Evolutionary conservation across 768 basidiomycete species (phyloP).

Genomic region (Lactifluus pinguis): DNA sequence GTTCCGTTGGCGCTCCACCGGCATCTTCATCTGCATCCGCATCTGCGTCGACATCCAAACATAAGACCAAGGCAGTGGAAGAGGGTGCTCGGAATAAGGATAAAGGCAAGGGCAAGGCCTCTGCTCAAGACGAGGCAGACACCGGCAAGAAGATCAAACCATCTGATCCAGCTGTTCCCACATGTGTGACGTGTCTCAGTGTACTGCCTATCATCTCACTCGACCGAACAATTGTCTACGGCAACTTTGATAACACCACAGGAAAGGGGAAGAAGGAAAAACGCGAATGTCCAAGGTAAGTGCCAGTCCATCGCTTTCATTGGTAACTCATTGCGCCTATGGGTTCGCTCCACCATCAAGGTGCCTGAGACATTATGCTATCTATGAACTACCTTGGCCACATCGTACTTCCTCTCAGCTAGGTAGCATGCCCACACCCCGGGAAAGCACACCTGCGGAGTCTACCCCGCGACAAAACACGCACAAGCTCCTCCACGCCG

Average conservation of each 20-base stretch:
- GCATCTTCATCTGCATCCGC: background rate
- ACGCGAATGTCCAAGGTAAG: slow-evolving; percentile 69
- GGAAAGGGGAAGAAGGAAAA: slow-evolving; percentile 29
- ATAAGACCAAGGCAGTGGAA: slow-evolving; percentile 11
- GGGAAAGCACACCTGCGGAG: slow-evolving; percentile 30
- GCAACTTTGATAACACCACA: slow-evolving; percentile 45
- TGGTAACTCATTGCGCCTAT: background rate
- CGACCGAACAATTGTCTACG: slow-evolving; percentile 70
- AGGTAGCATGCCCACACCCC: slow-evolving; percentile 35
- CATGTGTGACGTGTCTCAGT: slow-evolving; percentile 62
- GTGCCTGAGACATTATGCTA: slow-evolving; percentile 73
- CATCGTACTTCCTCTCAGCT: slow-evolving; percentile 44
- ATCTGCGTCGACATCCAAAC: slow-evolving; percentile 4
- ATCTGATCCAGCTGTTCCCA: slow-evolving; percentile 33
- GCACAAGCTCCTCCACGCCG: slow-evolving; percentile 39
- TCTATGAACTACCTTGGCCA: slow-evolving; percentile 68
- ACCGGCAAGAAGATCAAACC: slow-evolving; percentile 18
- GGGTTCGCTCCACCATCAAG: slow-evolving; percentile 29
- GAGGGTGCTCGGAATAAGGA: slow-evolving; percentile 16
- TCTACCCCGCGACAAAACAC: slow-evolving; percentile 38
- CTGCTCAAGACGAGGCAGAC: slow-evolving; percentile 9
- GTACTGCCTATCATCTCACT: slow-evolving; percentile 69
- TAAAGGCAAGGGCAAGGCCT: slow-evolving; percentile 19
- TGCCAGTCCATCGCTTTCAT: slow-evolving; percentile 12
- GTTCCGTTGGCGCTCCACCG: background rate